A percentile compares a stretch with the other conserved stretches of the same genome.
Conservation (phyloP, 2,329 filamentous ascomycete species). For the Diaporthe vaccinii region DNA sequence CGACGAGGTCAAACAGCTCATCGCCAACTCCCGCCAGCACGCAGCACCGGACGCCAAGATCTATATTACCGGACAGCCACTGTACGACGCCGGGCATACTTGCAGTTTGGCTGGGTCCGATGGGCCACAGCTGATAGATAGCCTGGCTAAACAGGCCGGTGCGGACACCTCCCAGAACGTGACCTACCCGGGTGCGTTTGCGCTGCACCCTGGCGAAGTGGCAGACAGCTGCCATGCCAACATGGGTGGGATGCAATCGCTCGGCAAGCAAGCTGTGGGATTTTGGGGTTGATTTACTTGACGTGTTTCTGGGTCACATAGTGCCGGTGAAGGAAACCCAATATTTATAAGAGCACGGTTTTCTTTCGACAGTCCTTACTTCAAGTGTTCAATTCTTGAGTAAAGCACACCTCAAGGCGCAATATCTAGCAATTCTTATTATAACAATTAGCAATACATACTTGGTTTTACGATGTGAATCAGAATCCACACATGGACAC, state of each 20-base stretch:
- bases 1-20: conserved; percentile 48
- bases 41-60: conserved; percentile 46
- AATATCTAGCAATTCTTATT: background rate
- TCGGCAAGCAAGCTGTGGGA: conserved; percentile 1
- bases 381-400: background rate
- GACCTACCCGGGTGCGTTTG: background rate
- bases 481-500: background rate
- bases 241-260: background rate
- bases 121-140: background rate
- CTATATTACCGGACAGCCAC: conserved; percentile 50
- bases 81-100: conserved; percentile 44
- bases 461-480: background rate
- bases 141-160: background rate
- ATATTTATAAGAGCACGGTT: no score
- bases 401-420: background rate
- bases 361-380: background rate
- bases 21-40: conserved; percentile 48
- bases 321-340: background rate
- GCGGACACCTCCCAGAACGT: background rate
- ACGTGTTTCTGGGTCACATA: background rate
- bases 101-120: conserved; percentile 46
- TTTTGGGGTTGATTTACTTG: background rate
- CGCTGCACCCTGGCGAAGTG: background rate
- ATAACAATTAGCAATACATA: background rate
- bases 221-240: conserved; percentile 13